Percentiles rank a stretch among this genome's conserved stretches.
phyloP scores from a whole-genome alignment of 225 moss, liverwort and hornwort genomes.

The Asterella californica region DNA sequence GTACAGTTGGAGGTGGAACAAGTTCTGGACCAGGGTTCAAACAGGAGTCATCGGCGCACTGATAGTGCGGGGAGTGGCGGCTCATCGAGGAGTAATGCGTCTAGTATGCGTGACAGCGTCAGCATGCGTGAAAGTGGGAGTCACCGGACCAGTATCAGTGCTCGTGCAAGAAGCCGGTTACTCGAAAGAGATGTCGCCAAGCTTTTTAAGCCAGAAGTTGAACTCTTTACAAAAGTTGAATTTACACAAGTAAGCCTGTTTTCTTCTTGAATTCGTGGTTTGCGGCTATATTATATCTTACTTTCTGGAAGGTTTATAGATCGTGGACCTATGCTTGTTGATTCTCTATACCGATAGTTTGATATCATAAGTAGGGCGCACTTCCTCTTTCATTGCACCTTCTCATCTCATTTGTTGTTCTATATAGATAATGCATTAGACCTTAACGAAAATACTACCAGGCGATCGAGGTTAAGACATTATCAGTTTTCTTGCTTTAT shows the following conservation, averaged over 20 bases:
- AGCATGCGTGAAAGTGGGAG: slow-evolving; percentile 44
- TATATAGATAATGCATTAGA: too few relatives aligned
- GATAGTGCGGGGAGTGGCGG: slow-evolving; percentile 64
- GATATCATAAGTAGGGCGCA: too few relatives aligned
- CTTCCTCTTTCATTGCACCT: too few relatives aligned
- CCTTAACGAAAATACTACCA: too few relatives aligned
- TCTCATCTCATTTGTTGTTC: too few relatives aligned
- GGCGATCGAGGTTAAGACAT: too few relatives aligned
- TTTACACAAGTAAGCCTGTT: slow-evolving; percentile 63
- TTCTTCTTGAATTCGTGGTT: neutral
- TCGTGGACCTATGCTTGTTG: too few relatives aligned
- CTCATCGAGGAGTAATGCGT: slow-evolving; percentile 52
- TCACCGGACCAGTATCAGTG: slow-evolving; percentile 42
- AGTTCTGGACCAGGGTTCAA: slow-evolving; percentile 66
- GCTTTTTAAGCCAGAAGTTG: slow-evolving; percentile 66
- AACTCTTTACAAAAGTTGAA: slow-evolving; percentile 82
- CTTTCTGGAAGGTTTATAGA: neutral
- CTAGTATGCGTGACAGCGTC: slow-evolving; percentile 40
- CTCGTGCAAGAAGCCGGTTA: slow-evolving; percentile 54
- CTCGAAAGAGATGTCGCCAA: slow-evolving; percentile 77
- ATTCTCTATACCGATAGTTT: too few relatives aligned
- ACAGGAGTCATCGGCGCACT: slow-evolving; percentile 55
- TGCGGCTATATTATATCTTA: neutral
- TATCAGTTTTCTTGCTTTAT: too few relatives aligned
- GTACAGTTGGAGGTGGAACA: slow-evolving; percentile 79